Percentiles rank a stretch among this genome's conserved stretches.
Conservation (phyloP, 768 basidiomycete species). For the Baorangia bicolor region DNA sequence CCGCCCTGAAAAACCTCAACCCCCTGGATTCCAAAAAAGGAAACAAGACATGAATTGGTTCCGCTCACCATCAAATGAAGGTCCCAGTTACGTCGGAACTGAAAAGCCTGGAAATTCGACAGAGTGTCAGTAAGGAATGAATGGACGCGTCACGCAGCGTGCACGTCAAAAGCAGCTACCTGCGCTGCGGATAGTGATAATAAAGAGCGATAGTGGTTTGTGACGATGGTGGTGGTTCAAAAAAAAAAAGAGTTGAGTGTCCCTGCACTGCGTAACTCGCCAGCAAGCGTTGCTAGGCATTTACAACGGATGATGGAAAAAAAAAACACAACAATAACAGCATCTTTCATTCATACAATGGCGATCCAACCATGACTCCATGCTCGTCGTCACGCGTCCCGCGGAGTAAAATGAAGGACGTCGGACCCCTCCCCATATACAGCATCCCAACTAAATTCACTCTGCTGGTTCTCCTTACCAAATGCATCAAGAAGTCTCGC, state of each 20-base stretch:
- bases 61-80: slow-evolving; percentile 30
- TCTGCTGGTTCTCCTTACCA: slow-evolving; percentile 70
- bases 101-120: background rate
- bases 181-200: slow-evolving; percentile 6
- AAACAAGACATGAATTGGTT: slow-evolving; percentile 17
- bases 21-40: slow-evolving; percentile 29
- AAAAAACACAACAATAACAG: slow-evolving; percentile 22
- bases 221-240: background rate
- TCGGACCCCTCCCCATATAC: slow-evolving; percentile 69
- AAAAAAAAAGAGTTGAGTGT: background rate
- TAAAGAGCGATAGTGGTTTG: background rate
- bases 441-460: slow-evolving; percentile 67
- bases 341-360: slow-evolving; percentile 22
- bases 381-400: slow-evolving; percentile 15
- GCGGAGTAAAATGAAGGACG: slow-evolving; percentile 54
- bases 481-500: slow-evolving; percentile 57
- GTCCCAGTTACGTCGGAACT: slow-evolving; percentile 12
- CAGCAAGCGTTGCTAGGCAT: slow-evolving; percentile 27
- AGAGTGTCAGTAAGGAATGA: slow-evolving; percentile 13
- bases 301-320: slow-evolving; percentile 7
- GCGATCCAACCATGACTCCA: slow-evolving; percentile 17
- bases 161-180: slow-evolving; percentile 8
- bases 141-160: background rate
- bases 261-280: background rate
- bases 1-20: slow-evolving; percentile 36